These are phyloP conservation scores for Sarocladiaceae sp. DNA, from an alignment of 2,329 filamentous ascomycete genomes.

Conservation along the genomic window DNA sequence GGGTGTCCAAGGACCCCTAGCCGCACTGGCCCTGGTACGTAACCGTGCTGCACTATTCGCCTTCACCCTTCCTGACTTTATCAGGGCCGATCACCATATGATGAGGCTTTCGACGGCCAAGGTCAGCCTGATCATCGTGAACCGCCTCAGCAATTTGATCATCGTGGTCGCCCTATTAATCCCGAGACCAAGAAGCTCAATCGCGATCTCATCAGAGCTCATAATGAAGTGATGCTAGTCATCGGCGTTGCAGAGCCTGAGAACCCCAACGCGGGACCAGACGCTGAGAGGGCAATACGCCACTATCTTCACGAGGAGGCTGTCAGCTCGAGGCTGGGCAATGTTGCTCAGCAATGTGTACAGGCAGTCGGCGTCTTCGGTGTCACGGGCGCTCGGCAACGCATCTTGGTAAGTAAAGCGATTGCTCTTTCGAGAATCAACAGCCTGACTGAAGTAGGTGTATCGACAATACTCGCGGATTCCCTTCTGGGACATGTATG, in stretches of 20 bases:
- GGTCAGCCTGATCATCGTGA: slow-evolving; percentile 37
- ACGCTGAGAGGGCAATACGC: slow-evolving; percentile 35
- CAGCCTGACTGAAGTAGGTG: slow-evolving; percentile 32
- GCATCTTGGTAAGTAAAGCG: slow-evolving; percentile 42
- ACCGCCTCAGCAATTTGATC: slow-evolving; percentile 48
- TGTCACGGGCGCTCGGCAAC: slow-evolving; percentile 46
- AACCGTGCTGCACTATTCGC: slow-evolving; percentile 28
- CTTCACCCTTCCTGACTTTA: slow-evolving; percentile 8
- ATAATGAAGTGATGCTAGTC: slow-evolving; percentile 61
- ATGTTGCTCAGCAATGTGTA: slow-evolving; percentile 28
- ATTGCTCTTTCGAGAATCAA: neutral
- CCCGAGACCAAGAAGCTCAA: slow-evolving; percentile 50
- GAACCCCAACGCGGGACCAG: slow-evolving; percentile 32
- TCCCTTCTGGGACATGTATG: slow-evolving; percentile 42
- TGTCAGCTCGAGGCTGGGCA: slow-evolving; percentile 35
- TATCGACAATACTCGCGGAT: slow-evolving; percentile 46
- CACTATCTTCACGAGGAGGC: slow-evolving; percentile 45
- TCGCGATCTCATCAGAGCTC: slow-evolving; percentile 52
- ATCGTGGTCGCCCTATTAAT: slow-evolving; percentile 52
- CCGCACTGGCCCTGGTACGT: slow-evolving; percentile 52
- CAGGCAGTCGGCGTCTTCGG: slow-evolving; percentile 47
- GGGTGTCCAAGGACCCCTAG: slow-evolving; percentile 52
- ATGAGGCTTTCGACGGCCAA: slow-evolving; percentile 49
- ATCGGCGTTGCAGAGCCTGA: slow-evolving; percentile 60
- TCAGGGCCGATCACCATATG: slow-evolving; percentile 57